phyloP scores from a whole-genome alignment of 1,284 basidiomycete genomes.

The Cryptococcus sp. region DNA sequence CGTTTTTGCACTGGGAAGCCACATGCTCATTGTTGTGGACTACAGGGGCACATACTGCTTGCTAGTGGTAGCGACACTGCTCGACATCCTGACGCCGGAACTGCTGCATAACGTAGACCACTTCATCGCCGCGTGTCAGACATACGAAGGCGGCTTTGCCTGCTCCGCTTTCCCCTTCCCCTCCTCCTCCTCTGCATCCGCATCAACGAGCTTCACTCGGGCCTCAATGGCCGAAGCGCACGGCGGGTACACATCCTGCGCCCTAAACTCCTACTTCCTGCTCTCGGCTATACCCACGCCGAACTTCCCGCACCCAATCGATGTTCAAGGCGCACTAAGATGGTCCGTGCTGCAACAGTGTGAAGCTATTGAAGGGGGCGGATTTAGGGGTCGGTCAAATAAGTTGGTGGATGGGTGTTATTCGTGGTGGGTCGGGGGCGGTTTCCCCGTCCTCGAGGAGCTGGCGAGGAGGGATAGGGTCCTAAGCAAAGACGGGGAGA shows the following conservation, averaged over 20 bases:
- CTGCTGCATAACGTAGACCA: slow-evolving; percentile 62
- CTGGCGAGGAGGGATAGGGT: slow-evolving; percentile 54
- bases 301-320: slow-evolving; percentile 57
- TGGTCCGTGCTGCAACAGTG: slow-evolving; percentile 92
- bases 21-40: background rate
- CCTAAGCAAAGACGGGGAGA: slow-evolving; percentile 1
- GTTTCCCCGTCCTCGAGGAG: slow-evolving; percentile 76
- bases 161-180: slow-evolving; percentile 63
- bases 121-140: slow-evolving; percentile 72
- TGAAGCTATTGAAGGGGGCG: slow-evolving; percentile 77
- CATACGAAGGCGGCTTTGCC: slow-evolving; percentile 95
- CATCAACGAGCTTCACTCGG: slow-evolving; percentile 59
- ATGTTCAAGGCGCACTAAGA: slow-evolving; percentile 66
- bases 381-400: slow-evolving; percentile 91
- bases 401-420: slow-evolving; percentile 99
- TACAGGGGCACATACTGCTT: slow-evolving; percentile 73
- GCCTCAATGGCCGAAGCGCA: slow-evolving; percentile 82
- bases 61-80: slow-evolving; percentile 66
- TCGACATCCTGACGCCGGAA: slow-evolving; percentile 84
- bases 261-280: slow-evolving; percentile 79
- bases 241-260: slow-evolving; percentile 95
- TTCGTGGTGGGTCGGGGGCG: slow-evolving; percentile 95
- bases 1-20: background rate
- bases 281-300: slow-evolving; percentile 51
- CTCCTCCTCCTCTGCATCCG: slow-evolving; percentile 19